Base-by-base conservation (phyloP, 306 rosid genomes). In the Vachellia collinsii region DNA sequence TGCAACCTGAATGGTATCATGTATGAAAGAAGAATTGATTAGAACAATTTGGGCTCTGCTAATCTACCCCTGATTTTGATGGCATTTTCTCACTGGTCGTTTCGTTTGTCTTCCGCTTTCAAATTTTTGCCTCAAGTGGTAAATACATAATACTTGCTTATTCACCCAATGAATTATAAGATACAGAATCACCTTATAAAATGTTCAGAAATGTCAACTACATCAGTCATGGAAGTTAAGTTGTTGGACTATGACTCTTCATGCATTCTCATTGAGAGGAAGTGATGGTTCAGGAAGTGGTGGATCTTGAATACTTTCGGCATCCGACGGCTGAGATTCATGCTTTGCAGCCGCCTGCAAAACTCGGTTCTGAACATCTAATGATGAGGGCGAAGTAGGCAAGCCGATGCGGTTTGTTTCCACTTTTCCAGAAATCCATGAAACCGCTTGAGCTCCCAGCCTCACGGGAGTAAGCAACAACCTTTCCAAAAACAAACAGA, bases 321-420 rank as follows among this genome's bases (percentile, higher is more conserved):
- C 75, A 48, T 89, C 97, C 22, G 95, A 87, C 39, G 97, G 98
- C 76, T 94, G 92, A 78, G 97, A 92, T 89, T 93, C 93, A 79
- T 94, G 98, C 83, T 90, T 94, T 3, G 98, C 98, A 11, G 98
- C 98, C 20, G 97, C 97, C 85, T 94, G 98, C 82, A 92, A 82
- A 12, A 94, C 98, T 78, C 98, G 86, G 84, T 82, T 94, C 77
- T 91, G 97, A 77, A 92, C 98, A 87, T 88, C 97, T 22, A 82
- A 72, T 23, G 98, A 94, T 34, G 97, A 94, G 41, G 98, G 98
- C 70, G 98, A 91, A 14, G 98, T 94, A 13, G 97, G 94, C 42
- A 94, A 79, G 59, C 98, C 98, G 54, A 86, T 54, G 77, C 97
- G 77, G 39, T 92, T 94, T 4, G 97, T 86, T 78, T 91, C 98